These are phyloP conservation scores for Stemphylium lycopersici DNA, from an alignment of 2,329 filamentous ascomycete genomes.

Conservation along the genomic window DNA sequence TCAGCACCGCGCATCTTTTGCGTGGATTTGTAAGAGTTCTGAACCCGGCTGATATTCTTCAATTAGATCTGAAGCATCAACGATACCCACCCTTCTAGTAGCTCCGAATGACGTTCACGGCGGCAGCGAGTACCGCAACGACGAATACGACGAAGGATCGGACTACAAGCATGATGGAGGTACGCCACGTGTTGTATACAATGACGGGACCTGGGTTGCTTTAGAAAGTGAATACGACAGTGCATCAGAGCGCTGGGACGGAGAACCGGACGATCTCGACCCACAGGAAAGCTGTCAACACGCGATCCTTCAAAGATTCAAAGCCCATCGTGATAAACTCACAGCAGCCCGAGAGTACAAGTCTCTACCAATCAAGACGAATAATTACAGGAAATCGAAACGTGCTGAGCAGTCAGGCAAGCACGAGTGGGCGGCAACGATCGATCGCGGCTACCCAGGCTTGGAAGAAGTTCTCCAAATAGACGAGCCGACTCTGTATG, in stretches of 20 bases:
- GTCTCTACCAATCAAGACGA: background rate
- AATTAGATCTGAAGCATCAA: conserved; percentile 73
- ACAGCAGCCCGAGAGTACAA: conserved; percentile 54
- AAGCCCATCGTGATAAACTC: conserved; percentile 67
- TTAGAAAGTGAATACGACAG: conserved; percentile 47
- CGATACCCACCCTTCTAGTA: conserved; percentile 73
- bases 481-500: conserved; percentile 69
- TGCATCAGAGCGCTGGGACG: conserved; percentile 19
- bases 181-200: conserved; percentile 67
- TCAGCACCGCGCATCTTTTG: background rate
- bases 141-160: conserved; percentile 17
- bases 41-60: conserved; percentile 22
- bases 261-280: conserved; percentile 14
- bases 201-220: conserved; percentile 78
- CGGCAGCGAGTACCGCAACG: conserved; percentile 16
- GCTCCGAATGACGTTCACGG: conserved; percentile 45
- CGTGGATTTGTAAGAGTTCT: background rate
- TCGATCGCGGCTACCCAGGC: conserved; percentile 50
- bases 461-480: conserved; percentile 59
- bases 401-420: conserved; percentile 39
- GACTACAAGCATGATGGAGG: conserved; percentile 57
- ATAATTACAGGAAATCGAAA: background rate
- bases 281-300: conserved; percentile 72
- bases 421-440: conserved; percentile 41
- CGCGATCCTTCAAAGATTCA: conserved; percentile 69